Evolutionary conservation across 2,329 filamentous ascomycete species (phyloP).

Genomic region (Fusarium albosuccineum): DNA sequence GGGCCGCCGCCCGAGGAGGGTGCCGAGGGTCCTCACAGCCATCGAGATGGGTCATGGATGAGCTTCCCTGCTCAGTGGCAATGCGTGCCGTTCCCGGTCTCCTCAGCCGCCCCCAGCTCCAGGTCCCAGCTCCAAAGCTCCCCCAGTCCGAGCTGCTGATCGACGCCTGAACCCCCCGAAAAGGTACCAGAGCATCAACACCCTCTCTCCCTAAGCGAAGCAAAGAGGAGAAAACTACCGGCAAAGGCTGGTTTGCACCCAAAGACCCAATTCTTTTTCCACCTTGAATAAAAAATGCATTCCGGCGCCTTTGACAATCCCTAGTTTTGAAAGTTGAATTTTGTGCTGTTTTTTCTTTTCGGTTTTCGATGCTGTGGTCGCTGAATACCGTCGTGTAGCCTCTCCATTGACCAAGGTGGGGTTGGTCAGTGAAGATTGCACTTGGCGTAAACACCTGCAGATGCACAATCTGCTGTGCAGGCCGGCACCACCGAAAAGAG

Average conservation of each 20-base stretch:
- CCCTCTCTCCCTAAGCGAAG: constrained; percentile 11
- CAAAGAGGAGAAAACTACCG: constrained; percentile 16
- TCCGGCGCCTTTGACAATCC: constrained; percentile 37
- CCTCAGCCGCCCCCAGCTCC: constrained; percentile 20
- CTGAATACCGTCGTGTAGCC: constrained; percentile 24
- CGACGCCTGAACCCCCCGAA: constrained; percentile 13
- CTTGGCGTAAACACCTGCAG: constrained; percentile 22
- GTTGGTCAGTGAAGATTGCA: constrained; percentile 29
- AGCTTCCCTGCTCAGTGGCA: constrained; percentile 26
- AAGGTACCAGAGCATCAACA: constrained; percentile 28
- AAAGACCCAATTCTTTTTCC: constrained; percentile 42
- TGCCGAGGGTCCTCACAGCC: constrained; percentile 14
- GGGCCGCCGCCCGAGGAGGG: constrained; percentile 21
- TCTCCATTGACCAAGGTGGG: constrained; percentile 29
- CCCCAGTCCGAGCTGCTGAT: constrained; percentile 16
- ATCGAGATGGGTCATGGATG: constrained; percentile 15
- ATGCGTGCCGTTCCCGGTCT: constrained; percentile 17
- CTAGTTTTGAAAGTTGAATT: constrained; percentile 29
- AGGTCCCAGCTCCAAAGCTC: constrained; percentile 7
- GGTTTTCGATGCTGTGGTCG: constrained; percentile 34
- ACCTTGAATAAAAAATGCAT: constrained; percentile 22
- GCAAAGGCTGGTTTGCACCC: constrained; percentile 44
- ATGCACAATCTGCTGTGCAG: constrained; percentile 16
- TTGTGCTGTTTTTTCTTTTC: constrained; percentile 27
- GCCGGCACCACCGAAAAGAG: constrained; percentile 16